Evolutionary conservation across 768 basidiomycete genomes (phyloP).

Genomic region (Hortiboletus flavorubellus): DNA sequence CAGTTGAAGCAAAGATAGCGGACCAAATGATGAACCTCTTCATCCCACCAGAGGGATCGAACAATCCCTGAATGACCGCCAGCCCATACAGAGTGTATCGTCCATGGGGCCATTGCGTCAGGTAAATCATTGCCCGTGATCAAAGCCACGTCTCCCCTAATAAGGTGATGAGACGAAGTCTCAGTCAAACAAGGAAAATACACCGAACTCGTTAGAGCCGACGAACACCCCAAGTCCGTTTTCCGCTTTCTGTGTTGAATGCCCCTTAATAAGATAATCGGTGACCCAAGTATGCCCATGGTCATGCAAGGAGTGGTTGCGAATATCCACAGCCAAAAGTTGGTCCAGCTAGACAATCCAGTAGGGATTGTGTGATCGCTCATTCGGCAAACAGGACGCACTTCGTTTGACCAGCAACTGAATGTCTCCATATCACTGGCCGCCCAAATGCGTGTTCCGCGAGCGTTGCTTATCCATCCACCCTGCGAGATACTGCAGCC

Average conservation of each 20-base stretch:
- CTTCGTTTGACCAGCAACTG: constrained; percentile 77
- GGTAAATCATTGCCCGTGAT: constrained; percentile 44
- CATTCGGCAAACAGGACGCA: constrained; percentile 23
- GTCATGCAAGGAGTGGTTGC: constrained; percentile 57
- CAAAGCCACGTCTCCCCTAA: constrained; percentile 57
- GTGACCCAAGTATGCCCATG: constrained; percentile 67
- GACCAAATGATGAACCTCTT: constrained; percentile 36
- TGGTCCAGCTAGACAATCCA: constrained; percentile 54
- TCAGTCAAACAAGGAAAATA: not conserved
- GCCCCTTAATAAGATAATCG: constrained; percentile 66
- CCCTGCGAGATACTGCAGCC: constrained; percentile 77
- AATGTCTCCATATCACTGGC: constrained; percentile 96
- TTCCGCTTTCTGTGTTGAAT: constrained; percentile 22
- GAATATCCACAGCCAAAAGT: constrained; percentile 56
- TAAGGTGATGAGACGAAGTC: not conserved
- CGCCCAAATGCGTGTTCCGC: constrained; percentile 62
- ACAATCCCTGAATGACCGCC: constrained; percentile 56
- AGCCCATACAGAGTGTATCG: constrained; percentile 49
- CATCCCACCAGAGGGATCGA: constrained; percentile 54
- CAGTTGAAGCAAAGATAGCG: not conserved
- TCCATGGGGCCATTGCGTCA: constrained; percentile 42
- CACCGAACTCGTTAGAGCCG: constrained; percentile 68
- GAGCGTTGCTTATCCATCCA: constrained; percentile 52
- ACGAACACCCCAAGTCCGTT: constrained; percentile 52
- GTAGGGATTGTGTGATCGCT: not conserved